Base-by-base conservation (phyloP, 257 asterid genomes). In the Anisodus acutangulus region DNA sequence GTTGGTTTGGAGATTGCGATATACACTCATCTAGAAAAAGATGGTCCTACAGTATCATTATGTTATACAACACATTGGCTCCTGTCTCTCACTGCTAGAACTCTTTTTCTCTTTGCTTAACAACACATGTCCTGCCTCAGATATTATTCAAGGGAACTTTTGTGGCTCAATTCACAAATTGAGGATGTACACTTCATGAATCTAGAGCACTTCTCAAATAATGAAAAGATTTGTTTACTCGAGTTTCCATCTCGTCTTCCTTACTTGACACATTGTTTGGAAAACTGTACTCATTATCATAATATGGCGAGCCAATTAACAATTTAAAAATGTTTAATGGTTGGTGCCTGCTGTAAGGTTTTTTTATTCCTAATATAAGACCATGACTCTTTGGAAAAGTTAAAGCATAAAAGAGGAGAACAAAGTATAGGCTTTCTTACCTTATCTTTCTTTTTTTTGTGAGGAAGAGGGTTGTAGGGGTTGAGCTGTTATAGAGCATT, bases 321-420 rank as follows among this genome's bases (percentile, higher is more conserved):
- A 70, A 8, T 70, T 41, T 41, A 16, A 45, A 16, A 70, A 6
- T 70, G 17, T 70, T 70, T 17, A 70, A 43, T 17, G 8, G 35
- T 9, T 70, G 19, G 15, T 69, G 37, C 51, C 57, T 43, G 9
- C 57, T 0, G 1, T 17, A 70, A 70, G 78, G 9, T 43, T 70
- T 31, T 70, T 17, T 43, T 8, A 8, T 43, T 70, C 79, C 79
- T 17, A 43, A 16, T 16, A 17, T 43, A 41, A 70, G 55, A 17
- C 79, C 19, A 43, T 37, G 16, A 17, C 35, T 41, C 4, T 5
- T 43, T 70, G 51, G 16, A 43, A 70, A 70, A 70, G 57, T 43
- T 70, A 17, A 70, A 43, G 79, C 79, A 70, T 70, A 16, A 43
- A 70, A 70, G 53, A 68, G 78, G 51, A 70, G 79, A 70, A 17